Evolutionary conservation across 2,329 filamentous ascomycete genomes (phyloP), one percentile per base, ranked within the genome.

Genomic region (Colletotrichum theobromicola): DNA sequence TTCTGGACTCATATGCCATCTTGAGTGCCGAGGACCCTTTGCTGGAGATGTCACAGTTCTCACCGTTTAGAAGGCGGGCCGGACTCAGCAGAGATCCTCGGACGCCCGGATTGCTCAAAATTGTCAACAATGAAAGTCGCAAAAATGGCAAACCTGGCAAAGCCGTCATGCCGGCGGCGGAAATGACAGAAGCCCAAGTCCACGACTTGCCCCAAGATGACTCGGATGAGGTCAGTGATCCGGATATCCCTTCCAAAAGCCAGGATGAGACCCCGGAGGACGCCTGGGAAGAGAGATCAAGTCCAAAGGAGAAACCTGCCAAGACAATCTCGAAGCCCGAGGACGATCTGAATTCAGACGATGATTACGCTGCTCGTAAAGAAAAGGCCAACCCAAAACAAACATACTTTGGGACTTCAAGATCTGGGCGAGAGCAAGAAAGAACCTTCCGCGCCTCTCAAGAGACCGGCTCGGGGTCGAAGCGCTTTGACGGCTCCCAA

Each of bases 351-450:
- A 57, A 67, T 10, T 72, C 68, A 10, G 72, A 67, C 8, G 62
- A 66, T 12, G 46, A 55, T 12, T 50, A 71, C 7, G 53, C 18
- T 28, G 37, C 32, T 13, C 21, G 61, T 7, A 50, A 34, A 26
- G 66, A 69, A 32, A 63, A 63, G 24, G 46, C 57, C 13, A 42
- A 72, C 13, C 63, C 72, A 15, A 15, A 26, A 35, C 37, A 28
- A 15, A 12, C 34, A n/a, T 66, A 35, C 26, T 67, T 35, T 8
- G 72, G 72, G 21, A 67, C 69, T 50, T 75, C 72, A 10, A 67
- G 37, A 21, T 2, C 1, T 15, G 72, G 68, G 10, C 37, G 35
- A 46, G 68, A 63, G 34, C 68, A 72, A n/a, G 62, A 35, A 15
- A 67, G 30, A 32, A 16, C 10, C 4, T 67, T 35, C 42, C 67